These are phyloP conservation scores for Schrenkiella parvula DNA, from an alignment of 345 rosid species.

Conservation along the genomic window DNA sequence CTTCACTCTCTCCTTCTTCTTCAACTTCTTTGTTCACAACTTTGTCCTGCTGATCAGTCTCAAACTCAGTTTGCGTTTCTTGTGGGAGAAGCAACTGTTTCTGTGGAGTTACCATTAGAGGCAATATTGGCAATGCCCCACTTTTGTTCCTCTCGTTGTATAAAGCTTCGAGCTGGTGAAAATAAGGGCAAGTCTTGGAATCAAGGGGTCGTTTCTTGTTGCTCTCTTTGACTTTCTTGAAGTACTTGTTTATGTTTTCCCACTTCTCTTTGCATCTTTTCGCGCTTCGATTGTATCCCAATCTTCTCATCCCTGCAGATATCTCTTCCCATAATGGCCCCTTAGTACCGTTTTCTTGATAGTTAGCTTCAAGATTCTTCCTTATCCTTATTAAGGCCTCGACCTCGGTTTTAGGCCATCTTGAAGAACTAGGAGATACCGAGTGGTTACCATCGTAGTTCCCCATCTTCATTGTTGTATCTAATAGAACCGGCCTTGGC, in stretches of 20 bases:
- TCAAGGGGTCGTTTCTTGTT: slow-evolving; percentile 64
- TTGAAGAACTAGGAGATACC: slow-evolving; percentile 47
- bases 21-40: slow-evolving; percentile 25
- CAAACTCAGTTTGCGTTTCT: slow-evolving; percentile 7
- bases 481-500: slow-evolving; percentile 1
- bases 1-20: slow-evolving; percentile 39
- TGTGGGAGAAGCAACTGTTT: slow-evolving; percentile 62
- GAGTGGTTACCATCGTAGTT: slow-evolving; percentile 5
- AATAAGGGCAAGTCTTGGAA: slow-evolving; percentile 88
- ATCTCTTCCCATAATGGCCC: slow-evolving; percentile 94
- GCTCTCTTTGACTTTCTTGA: slow-evolving; percentile 83
- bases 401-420: slow-evolving; percentile 89
- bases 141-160: slow-evolving; percentile 51
- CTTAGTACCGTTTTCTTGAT: slow-evolving; percentile 61
- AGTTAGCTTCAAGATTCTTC: slow-evolving; percentile 52
- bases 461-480: slow-evolving; percentile 23
- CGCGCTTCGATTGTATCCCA: slow-evolving; percentile 67
- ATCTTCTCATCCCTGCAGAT: slow-evolving; percentile 57
- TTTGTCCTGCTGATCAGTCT: slow-evolving; percentile 13
- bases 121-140: slow-evolving; percentile 32
- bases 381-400: slow-evolving; percentile 65
- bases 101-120: slow-evolving; percentile 58
- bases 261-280: slow-evolving; percentile 96
- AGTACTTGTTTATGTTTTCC: slow-evolving; percentile 97
- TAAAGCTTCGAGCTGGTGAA: slow-evolving; percentile 66